Conservation (phyloP, 2,329 filamentous ascomycete species). For the Grosmannia serpens region DNA sequence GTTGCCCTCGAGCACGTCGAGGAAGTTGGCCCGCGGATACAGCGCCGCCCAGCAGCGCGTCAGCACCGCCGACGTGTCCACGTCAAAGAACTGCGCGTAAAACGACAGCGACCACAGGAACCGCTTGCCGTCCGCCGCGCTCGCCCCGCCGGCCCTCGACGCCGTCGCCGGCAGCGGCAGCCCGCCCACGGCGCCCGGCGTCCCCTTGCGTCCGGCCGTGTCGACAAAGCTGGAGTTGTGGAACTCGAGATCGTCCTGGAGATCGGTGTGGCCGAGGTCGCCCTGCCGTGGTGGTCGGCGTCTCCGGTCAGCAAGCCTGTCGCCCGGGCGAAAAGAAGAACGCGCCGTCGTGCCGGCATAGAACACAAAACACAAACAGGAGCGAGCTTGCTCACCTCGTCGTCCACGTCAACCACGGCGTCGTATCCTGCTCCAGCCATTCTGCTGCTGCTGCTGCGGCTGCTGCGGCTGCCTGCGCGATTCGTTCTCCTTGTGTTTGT, state of each 20-base stretch:
- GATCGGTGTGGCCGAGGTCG: conserved; percentile 93
- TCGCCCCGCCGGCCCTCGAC: conserved; percentile 26
- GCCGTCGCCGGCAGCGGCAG: conserved; percentile 48
- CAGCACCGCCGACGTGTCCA: conserved; percentile 84
- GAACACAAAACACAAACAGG: not conserved
- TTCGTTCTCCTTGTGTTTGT: not conserved
- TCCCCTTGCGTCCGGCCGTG: conserved; percentile 36
- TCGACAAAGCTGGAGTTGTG: conserved; percentile 81
- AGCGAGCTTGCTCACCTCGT: conserved; percentile 53
- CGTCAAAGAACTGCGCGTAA: conserved; percentile 97
- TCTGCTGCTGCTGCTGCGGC: conserved; percentile 3
- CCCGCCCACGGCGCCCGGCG: conserved; percentile 30
- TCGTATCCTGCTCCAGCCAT: conserved; percentile 89
- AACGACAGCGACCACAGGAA: conserved; percentile 88
- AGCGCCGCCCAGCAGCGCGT: conserved; percentile 80
- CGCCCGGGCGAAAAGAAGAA: not conserved
- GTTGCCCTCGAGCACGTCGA: conserved; percentile 94
- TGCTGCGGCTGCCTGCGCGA: not conserved
- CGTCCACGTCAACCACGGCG: conserved; percentile 94
- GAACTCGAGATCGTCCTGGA: conserved; percentile 98
- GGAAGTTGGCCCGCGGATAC: conserved; percentile 85
- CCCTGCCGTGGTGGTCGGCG: conserved; percentile 42
- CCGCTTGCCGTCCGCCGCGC: conserved; percentile 49
- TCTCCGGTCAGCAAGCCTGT: conserved; percentile 11
- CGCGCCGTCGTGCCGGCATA: not conserved